phyloP scores from a whole-genome alignment of 2,329 filamentous ascomycete genomes.

The Aspergillus fumigatiaffinis region DNA sequence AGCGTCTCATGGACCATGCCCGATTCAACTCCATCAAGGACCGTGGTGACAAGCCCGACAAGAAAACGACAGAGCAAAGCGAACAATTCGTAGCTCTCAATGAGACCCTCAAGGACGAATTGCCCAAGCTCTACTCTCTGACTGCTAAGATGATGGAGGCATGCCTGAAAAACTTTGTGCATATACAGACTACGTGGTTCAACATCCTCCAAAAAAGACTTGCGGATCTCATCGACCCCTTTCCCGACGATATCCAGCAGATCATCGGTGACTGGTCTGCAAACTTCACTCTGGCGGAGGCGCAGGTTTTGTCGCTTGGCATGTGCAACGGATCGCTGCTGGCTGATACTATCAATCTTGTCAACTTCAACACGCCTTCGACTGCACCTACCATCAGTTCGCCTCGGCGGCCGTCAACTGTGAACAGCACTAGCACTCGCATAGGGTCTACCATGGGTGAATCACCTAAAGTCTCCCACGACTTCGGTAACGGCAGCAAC shows the following conservation, averaged over 20 bases:
- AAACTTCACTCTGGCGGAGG: constrained; percentile 74
- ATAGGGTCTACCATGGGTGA: constrained; percentile 61
- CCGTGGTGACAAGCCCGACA: constrained; percentile 78
- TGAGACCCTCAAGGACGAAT: constrained; percentile 85
- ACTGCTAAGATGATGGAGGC: constrained; percentile 82
- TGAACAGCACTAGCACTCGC: constrained; percentile 52
- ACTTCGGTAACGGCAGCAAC: constrained; percentile 64
- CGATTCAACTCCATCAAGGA: constrained; percentile 74
- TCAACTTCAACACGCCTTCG: constrained; percentile 57
- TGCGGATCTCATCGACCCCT: constrained; percentile 65
- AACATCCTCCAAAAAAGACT: constrained; percentile 80
- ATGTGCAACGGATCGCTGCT: constrained; percentile 71
- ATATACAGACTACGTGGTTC: constrained; percentile 80
- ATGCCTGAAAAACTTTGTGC: constrained; percentile 77
- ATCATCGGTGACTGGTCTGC: constrained; percentile 73
- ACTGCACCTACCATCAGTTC: constrained; percentile 36
- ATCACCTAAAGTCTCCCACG: constrained; percentile 61
- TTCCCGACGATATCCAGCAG: constrained; percentile 64
- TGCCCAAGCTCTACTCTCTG: constrained; percentile 75
- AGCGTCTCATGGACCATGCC: constrained; percentile 85
- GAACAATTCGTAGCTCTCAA: constrained; percentile 91
- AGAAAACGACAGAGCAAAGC: constrained; percentile 76
- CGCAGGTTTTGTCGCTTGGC: constrained; percentile 64
- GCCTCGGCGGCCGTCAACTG: constrained; percentile 47
- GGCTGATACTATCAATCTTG: constrained; percentile 55